A percentile compares a stretch with the other conserved stretches of the same genome.
Conservation (phyloP, 331 rosid species). For the Prunus yedoensis region DNA sequence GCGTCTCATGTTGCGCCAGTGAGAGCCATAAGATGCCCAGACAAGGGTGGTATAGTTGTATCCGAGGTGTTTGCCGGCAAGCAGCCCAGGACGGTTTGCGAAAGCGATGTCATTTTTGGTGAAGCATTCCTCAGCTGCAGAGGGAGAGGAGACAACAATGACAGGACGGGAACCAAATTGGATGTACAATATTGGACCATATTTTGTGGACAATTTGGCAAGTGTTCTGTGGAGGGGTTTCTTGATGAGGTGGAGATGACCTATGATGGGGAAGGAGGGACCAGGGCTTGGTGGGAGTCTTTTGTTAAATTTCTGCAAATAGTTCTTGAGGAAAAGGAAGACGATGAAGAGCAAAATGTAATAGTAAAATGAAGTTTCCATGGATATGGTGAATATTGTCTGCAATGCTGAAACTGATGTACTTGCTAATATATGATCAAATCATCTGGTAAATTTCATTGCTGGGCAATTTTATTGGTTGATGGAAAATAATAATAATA, state of each 20-base stretch:
- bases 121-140: conserved; percentile 37
- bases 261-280: conserved; percentile 33
- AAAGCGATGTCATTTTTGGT: conserved; percentile 33
- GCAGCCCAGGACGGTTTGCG: conserved; percentile 37
- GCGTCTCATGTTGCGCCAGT: conserved; percentile 45
- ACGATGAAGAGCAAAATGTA: conserved; percentile 22
- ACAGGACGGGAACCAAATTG: conserved; percentile 40
- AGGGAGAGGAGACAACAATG: conserved; percentile 40
- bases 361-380: conserved; percentile 25
- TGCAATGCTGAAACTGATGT: background rate
- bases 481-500: background rate
- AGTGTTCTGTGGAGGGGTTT: conserved; percentile 38
- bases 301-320: conserved; percentile 6
- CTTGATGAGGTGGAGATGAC: conserved; percentile 45
- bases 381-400: background rate
- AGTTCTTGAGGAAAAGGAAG: conserved; percentile 6
- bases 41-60: conserved; percentile 31
- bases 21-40: conserved; percentile 44
- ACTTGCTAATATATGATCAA: background rate
- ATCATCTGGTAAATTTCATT: background rate
- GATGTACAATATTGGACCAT: conserved; percentile 37
- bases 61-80: conserved; percentile 41
- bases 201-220: conserved; percentile 25
- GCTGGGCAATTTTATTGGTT: background rate
- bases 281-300: conserved; percentile 44